Evolutionary conservation across 2,329 filamentous ascomycete species (phyloP), one percentile per base, ranked within the genome.

Genomic region (Zopfia rhizophila): DNA sequence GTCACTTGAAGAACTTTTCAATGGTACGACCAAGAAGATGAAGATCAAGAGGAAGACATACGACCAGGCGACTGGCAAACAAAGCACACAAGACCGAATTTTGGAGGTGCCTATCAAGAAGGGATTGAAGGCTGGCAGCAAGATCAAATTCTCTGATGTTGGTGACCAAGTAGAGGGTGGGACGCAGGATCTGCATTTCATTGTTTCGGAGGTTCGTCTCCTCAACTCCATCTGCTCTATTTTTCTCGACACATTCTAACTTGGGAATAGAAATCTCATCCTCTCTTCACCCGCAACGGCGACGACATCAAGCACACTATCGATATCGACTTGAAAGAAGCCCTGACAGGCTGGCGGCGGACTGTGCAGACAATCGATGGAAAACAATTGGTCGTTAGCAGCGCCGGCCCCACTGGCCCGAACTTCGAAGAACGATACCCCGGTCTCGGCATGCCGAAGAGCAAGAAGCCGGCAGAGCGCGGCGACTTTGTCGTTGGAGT

Each of bases 81-180:
- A 91, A 60, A 90, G 84, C 30, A 88, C 87, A 3, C 89, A 92
- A 50, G 94, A 99, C 62, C 89, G 92, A 65, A 90, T 97, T 13
- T 78, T 99, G 21, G 91, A 96, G 67, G 93, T 97, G 39, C 91
- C 91, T 33, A 96, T 99, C 76, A 97, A 97, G 77, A 87, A 91
- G 5, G 94, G 94, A 48, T 77, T 97, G 73, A 97, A 97, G 77
- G 92, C 95, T 61, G 94, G 94, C 21, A 96, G 90, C 66, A 99
- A 97, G 81, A 96, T 99, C 74, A 97, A 97, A 75, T 99, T 96
- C 69, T 90, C 89, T 66, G 91, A 93, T 29, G 92, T 99, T n/a
- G 94, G 94, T 8, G 94, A 99, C 72, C 92, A 97, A 71, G 91
- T 96, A 51, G 94, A 97, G 67, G 94, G 94, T 29, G 93, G 93